phyloP scores from a whole-genome alignment of 2,329 filamentous ascomycete genomes.

The Clarireedia hainanense region DNA sequence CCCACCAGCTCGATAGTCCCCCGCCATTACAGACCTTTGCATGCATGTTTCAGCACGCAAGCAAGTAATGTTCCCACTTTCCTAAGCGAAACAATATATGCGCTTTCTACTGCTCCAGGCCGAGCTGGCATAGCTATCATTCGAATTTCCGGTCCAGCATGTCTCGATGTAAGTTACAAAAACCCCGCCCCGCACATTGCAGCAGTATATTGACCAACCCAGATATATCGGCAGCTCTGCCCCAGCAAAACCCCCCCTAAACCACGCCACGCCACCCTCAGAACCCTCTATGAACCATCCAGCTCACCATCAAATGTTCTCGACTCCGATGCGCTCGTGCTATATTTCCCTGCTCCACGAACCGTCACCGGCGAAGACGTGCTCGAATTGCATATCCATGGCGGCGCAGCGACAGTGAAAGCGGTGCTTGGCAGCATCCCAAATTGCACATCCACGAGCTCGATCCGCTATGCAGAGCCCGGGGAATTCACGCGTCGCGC shows the following conservation, averaged over 20 bases:
- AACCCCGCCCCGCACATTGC: constrained; percentile 3
- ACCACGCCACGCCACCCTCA: constrained; percentile 60
- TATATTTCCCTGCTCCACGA: constrained; percentile 71
- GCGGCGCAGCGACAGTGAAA: constrained; percentile 79
- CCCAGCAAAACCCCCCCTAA: constrained; percentile 45
- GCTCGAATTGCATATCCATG: constrained; percentile 90
- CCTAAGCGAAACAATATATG: constrained; percentile 65
- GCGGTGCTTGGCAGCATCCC: constrained; percentile 76
- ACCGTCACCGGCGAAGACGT: constrained; percentile 91
- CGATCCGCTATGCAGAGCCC: constrained; percentile 80
- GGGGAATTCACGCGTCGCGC: constrained; percentile 93
- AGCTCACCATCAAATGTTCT: constrained; percentile 30
- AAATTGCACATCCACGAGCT: constrained; percentile 31
- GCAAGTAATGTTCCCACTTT: neutral
- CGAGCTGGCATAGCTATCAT: constrained; percentile 87
- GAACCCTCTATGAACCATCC: constrained; percentile 61
- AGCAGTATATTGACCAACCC: constrained; percentile 13
- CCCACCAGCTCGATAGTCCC: too few species aligned
- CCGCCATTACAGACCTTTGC: neutral
- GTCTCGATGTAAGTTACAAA: constrained; percentile 46
- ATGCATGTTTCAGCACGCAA: neutral
- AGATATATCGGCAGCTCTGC: constrained; percentile 60
- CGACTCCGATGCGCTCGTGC: constrained; percentile 62
- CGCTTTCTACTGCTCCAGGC: constrained; percentile 78
- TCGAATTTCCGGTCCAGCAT: constrained; percentile 74